These are phyloP conservation scores for Castanospermum australe DNA, from an alignment of 306 rosid genomes.

Conservation along the genomic window DNA sequence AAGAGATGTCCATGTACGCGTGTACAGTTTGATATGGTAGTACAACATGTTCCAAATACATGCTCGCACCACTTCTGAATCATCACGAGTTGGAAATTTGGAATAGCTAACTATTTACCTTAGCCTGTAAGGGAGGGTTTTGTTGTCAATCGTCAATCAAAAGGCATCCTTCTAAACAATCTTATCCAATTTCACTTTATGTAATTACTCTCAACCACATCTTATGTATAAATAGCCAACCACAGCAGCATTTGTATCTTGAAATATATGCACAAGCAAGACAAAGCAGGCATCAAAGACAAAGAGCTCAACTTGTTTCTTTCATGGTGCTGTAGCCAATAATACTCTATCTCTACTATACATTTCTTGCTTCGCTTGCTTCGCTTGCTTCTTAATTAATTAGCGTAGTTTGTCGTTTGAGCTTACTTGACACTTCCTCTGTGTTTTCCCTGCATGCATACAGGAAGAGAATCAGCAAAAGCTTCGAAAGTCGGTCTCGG, in stretches of 20 bases:
- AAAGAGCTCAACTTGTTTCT: neutral
- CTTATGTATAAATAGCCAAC: neutral
- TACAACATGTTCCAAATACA: slow-evolving; percentile 14
- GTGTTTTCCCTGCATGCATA: neutral
- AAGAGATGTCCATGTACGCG: neutral
- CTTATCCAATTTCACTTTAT: slow-evolving; percentile 21
- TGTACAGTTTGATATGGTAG: neutral
- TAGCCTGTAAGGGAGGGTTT: slow-evolving; percentile 41
- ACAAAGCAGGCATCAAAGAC: slow-evolving; percentile 7
- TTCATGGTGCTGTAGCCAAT: slow-evolving; percentile 25
- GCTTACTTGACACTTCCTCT: neutral
- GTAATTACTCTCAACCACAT: slow-evolving; percentile 6
- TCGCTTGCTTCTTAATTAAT: neutral
- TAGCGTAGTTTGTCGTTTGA: neutral
- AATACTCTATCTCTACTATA: neutral
- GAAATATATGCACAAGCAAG: neutral
- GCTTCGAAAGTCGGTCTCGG: slow-evolving; percentile 49
- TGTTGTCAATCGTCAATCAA: slow-evolving; percentile 16
- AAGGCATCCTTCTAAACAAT: neutral
- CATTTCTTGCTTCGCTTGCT: neutral
- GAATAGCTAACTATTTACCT: slow-evolving; percentile 26
- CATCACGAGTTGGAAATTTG: slow-evolving; percentile 42
- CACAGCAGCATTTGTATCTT: neutral
- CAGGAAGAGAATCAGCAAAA: slow-evolving; percentile 33
- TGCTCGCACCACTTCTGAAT: slow-evolving; percentile 26